These are phyloP conservation scores for Tephrocybe sp. DNA, from an alignment of 768 basidiomycete species.

Conservation along the genomic window DNA sequence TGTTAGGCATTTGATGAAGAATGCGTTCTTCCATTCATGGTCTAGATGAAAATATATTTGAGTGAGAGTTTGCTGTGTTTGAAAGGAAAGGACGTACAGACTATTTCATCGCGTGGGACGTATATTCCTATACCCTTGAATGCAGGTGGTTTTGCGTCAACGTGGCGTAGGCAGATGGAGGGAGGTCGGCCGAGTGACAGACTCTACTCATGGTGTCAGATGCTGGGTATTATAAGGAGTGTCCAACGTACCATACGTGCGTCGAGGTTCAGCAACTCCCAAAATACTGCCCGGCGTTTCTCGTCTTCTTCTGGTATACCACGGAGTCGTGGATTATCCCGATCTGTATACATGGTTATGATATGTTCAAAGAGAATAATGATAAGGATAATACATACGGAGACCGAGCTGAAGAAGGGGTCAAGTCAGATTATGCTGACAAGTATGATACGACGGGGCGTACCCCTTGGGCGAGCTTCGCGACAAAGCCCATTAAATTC, in stretches of 20 bases:
- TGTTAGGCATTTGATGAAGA: conserved; percentile 60
- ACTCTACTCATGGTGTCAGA: conserved; percentile 37
- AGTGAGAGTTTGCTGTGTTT: background rate
- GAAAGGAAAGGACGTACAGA: conserved; percentile 37
- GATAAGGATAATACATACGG: conserved; percentile 42
- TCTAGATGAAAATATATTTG: conserved; percentile 34
- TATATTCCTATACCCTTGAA: conserved; percentile 45
- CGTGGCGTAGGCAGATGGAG: conserved; percentile 61
- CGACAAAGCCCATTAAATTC: conserved; percentile 74
- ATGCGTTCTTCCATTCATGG: conserved; percentile 69
- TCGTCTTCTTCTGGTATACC: conserved; percentile 72
- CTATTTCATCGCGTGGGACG: conserved; percentile 47
- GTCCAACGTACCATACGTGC: conserved; percentile 52
- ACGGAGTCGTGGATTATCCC: conserved; percentile 61
- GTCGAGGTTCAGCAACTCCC: conserved; percentile 73
- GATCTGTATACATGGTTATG: conserved; percentile 42
- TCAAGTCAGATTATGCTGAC: conserved; percentile 15
- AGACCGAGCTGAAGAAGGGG: conserved; percentile 53
- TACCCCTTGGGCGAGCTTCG: conserved; percentile 71
- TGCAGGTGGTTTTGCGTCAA: conserved; percentile 57
- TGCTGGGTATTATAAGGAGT: conserved; percentile 1
- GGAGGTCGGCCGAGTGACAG: conserved; percentile 72
- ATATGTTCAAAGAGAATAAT: conserved; percentile 3
- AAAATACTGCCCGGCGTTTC: conserved; percentile 65
- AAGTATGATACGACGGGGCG: conserved; percentile 22